Evolutionary conservation across 768 basidiomycete genomes (phyloP), one percentile per base, ranked within the genome.

Genomic region (Lentinus brumalis): DNA sequence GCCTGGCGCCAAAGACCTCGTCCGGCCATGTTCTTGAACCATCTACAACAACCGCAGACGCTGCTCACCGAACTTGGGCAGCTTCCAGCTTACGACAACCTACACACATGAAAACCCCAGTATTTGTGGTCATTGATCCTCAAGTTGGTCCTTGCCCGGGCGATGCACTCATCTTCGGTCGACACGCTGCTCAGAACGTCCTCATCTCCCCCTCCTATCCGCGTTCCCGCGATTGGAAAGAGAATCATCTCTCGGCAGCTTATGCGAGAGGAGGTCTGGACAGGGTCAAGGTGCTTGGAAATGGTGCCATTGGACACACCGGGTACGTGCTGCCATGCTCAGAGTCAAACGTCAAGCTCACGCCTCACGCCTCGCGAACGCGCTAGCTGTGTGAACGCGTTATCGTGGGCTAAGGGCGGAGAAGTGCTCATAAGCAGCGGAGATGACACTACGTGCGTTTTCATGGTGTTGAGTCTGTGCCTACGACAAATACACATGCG

Each of bases 281-380:
- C 70, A 77, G 89, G 66, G 86, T 91, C 2, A 86, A 87, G 64
- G 87, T 92, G 16, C 80, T 96, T 1, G 92, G 92, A 7, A 77
- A 80, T 49, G 69, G 74, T 18, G 66, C 62, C 3, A 72, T 71
- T 44, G 88, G 93, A 1, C 93, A 95, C 72, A 83, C 81, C 42
- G 92, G 92, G 87, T 87, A 68, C 49, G 77, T 59, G 18, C 21
- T 26, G 21, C 21, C 21, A 26, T 26, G 12, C 18, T 49, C 26
- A 4, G 14, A 15, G 64, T 35, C 18, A 8, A 56, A 32, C 16
- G 31, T 15, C 16, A 50, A n/a, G 18, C 26, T 16, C n/a, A 18
- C 47, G 6, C n/a, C 14, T 56, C n/a, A 38, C 55, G 10, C 51
- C 15, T 26, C 21, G 11, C 31, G 18, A n/a, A 35, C 44, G 30